These are phyloP conservation scores for Toxoplasma gondii DNA, from an alignment of 169 alveolate genomes.

Conservation along the genomic window DNA sequence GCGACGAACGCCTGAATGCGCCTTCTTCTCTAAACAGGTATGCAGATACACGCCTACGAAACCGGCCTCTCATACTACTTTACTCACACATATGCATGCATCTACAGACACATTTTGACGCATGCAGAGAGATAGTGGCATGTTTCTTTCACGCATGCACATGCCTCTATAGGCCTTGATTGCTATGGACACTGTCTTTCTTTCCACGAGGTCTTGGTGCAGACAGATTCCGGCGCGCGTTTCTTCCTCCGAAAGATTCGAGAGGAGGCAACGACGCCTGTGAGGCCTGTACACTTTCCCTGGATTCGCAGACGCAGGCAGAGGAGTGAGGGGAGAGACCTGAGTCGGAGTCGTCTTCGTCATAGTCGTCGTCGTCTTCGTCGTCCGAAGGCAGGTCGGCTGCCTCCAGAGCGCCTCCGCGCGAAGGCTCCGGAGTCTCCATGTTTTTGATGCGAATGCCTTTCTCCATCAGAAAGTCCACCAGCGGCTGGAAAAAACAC, in stretches of 20 bases:
- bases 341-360: slow-evolving; percentile 59
- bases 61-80: no score
- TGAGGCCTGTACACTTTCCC: no score
- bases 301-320: no score
- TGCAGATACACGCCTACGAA: no score
- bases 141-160: neutral
- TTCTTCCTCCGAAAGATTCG: no score
- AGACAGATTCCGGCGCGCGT: no score
- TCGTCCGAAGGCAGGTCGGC: slow-evolving; percentile 61
- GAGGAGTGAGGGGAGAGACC: neutral
- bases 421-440: slow-evolving; percentile 37
- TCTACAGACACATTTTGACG: neutral
- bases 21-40: neutral
- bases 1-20: neutral
- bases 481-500: slow-evolving; percentile 45
- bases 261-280: no score
- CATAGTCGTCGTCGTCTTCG: slow-evolving; percentile 68
- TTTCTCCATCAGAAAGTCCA: slow-evolving; percentile 46
- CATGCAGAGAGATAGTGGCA: neutral
- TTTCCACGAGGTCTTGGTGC: no score
- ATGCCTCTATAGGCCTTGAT: neutral
- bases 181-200: neutral
- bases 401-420: slow-evolving; percentile 58
- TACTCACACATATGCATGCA: neutral
- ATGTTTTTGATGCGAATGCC: slow-evolving; percentile 66